phyloP scores from a whole-genome alignment of 352 stramenopile species.

The Phytophthora sp. region DNA sequence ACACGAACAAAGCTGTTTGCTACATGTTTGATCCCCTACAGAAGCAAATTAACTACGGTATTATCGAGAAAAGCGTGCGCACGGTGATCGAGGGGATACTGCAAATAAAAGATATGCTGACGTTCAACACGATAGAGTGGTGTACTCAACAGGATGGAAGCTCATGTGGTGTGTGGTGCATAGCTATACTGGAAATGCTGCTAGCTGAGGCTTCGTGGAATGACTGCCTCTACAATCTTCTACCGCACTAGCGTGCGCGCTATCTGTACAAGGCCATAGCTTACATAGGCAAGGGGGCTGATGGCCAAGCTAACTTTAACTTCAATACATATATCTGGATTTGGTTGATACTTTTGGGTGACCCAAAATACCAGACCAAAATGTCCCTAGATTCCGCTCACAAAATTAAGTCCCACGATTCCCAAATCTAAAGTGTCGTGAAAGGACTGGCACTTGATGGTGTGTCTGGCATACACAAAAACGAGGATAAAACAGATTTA shows the following conservation, averaged over 20 bases:
- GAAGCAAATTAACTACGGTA: constrained; percentile 1
- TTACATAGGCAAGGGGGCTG: not conserved
- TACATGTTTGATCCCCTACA: not conserved
- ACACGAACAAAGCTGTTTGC: not conserved
- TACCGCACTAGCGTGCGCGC: not conserved
- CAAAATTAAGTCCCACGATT: not conserved
- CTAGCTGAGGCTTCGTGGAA: not conserved
- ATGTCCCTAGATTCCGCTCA: not conserved
- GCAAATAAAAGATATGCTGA: not conserved
- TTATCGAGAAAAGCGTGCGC: constrained; percentile 1
- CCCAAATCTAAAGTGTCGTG: not conserved
- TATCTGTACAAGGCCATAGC: constrained; percentile 18
- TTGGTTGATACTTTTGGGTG: not conserved
- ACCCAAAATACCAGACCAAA: not conserved
- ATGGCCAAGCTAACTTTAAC: not conserved
- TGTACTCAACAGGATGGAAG: constrained; percentile 11
- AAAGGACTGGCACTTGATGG: not conserved
- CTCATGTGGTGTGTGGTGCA: constrained; percentile 18
- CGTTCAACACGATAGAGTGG: not conserved
- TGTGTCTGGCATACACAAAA: not conserved
- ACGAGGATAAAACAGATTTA: not conserved
- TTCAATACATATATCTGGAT: constrained; percentile 3
- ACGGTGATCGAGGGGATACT: not conserved
- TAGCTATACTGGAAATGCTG: constrained; percentile 12
- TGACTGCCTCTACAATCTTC: not conserved